These are phyloP conservation scores for Abelmoschus esculentus DNA, from an alignment of 345 rosid genomes.

Conservation along the genomic window DNA sequence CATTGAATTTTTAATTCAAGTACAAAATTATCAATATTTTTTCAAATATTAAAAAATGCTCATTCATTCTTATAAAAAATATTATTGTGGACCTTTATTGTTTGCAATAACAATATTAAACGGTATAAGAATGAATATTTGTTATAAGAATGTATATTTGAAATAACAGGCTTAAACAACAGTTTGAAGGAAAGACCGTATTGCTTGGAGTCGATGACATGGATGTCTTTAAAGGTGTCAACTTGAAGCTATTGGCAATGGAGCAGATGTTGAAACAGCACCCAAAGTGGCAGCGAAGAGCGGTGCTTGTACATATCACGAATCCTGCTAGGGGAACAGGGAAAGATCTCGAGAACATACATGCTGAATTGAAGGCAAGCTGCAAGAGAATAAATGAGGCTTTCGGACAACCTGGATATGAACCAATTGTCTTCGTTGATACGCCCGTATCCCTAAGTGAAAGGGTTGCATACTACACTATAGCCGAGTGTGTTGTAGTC, in stretches of 20 bases:
- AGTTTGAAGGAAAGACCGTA: slow-evolving; percentile 60
- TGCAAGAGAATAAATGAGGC: slow-evolving; percentile 57
- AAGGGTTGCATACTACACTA: slow-evolving; percentile 52
- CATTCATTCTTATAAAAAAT: no score
- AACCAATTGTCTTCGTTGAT: slow-evolving; percentile 60
- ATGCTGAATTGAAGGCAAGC: slow-evolving; percentile 49
- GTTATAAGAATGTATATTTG: no score
- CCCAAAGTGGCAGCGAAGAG: slow-evolving; percentile 61
- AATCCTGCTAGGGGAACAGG: slow-evolving; percentile 71
- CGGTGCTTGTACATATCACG: slow-evolving; percentile 61
- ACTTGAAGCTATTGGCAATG: slow-evolving; percentile 67
- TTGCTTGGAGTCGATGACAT: slow-evolving; percentile 78
- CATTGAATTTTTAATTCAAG: no score
- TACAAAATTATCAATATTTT: no score
- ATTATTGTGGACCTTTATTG: no score
- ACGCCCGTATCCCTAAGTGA: slow-evolving; percentile 50
- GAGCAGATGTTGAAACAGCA: slow-evolving; percentile 69
- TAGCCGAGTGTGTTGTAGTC: slow-evolving; percentile 68
- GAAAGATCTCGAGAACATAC: slow-evolving; percentile 54
- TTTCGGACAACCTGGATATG: slow-evolving; percentile 48
- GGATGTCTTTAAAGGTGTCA: slow-evolving; percentile 76
- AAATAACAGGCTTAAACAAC: slow-evolving; percentile 60
- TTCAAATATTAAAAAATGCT: no score
- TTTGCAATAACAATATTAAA: no score
- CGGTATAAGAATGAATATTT: no score